phyloP scores from a whole-genome alignment of 176 grass and related monocot genomes.

The Paspalum notatum region DNA sequence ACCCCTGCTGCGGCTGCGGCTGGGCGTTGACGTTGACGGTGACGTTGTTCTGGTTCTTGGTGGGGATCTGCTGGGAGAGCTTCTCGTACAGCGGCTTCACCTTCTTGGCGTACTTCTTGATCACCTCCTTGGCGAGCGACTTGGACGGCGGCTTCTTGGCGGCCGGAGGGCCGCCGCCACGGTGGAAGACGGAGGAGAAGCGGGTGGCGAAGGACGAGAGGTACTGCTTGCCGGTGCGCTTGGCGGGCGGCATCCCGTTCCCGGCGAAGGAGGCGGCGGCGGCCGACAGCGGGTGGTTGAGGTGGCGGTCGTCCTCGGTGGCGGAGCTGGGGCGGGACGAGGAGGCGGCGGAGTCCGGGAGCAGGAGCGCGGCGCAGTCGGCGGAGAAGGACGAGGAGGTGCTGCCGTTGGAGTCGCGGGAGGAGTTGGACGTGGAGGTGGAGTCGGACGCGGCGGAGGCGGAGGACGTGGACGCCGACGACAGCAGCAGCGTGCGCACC shows the following conservation, averaged over 20 bases:
- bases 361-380: slow-evolving; percentile 57
- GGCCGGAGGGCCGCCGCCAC: slow-evolving; percentile 54
- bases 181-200: slow-evolving; percentile 96
- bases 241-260: slow-evolving; percentile 35
- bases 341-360: slow-evolving; percentile 64
- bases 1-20: slow-evolving; percentile 51
- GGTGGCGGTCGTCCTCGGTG: slow-evolving; percentile 74
- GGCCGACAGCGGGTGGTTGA: background rate
- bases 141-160: slow-evolving; percentile 56
- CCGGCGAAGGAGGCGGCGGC: slow-evolving; percentile 19
- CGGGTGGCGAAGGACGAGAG: slow-evolving; percentile 89
- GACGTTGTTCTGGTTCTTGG: slow-evolving; percentile 56
- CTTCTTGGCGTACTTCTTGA: slow-evolving; percentile 98
- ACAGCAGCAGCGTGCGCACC: slow-evolving; percentile 90
- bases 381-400: slow-evolving; percentile 75
- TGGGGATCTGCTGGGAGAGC: slow-evolving; percentile 77
- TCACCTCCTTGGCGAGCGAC: slow-evolving; percentile 84
- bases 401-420: slow-evolving; percentile 75
- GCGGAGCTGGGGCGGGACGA: slow-evolving; percentile 94
- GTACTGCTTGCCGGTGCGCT: slow-evolving; percentile 69
- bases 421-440: slow-evolving; percentile 66
- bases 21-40: background rate
- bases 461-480: slow-evolving; percentile 75
- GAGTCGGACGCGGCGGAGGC: slow-evolving; percentile 76
- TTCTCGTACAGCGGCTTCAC: slow-evolving; percentile 97